Base-by-base conservation (phyloP, 140 eudicot genomes). In the Senecio squalidus region DNA sequence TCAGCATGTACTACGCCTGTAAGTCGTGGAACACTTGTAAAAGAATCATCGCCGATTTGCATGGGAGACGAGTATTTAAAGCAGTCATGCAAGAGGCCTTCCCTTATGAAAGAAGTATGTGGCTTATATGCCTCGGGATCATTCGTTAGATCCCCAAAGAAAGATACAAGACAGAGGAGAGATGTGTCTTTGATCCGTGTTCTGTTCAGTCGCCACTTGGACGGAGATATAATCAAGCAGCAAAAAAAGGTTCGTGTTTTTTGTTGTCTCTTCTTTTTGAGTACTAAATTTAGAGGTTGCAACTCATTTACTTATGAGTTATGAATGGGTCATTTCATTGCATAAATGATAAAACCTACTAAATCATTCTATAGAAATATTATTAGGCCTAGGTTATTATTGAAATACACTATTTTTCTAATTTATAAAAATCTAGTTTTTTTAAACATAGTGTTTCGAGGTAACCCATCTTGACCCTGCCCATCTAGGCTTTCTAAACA, bases 191-290 rank as follows among this genome's bases (percentile, higher is more conserved):
- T 64, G 68, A 78, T 87, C 30, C 64, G 72, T 44, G 96, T 84
- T 53, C 48, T 92, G 61, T 88, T 92, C 68, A 92, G 98, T 75
- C 95, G 76, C 55, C 98, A 92, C 58, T 77, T 92, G 52, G 93
- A 84, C 68, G 83, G 49, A 43, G 96, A 84, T 54, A 74, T 84
- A 40, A 60, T 82, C 69, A 92, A 77, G 66, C 89, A 92, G 57
- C 98, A 87, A 69, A 82, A 82, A 60, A 92, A 92, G 98, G 98
- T 89, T 49, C 6, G 1, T 2, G 1, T 39, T 46, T 50, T 60
- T 40, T 39, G 27, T 29, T 23, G 38, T n/a, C 14, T 66, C 59
- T 63, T 58, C 60, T 50, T 3, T 38, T 50, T 28, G 26, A 52
- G n/a, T n/a, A 14, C 22, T 45, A 16, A 8, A 33, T 34, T 30